A percentile compares a stretch with the other conserved stretches of the same genome.
Evolutionary conservation across 805 yeast species (phyloP).

Genomic region (Candida tibetensis): DNA sequence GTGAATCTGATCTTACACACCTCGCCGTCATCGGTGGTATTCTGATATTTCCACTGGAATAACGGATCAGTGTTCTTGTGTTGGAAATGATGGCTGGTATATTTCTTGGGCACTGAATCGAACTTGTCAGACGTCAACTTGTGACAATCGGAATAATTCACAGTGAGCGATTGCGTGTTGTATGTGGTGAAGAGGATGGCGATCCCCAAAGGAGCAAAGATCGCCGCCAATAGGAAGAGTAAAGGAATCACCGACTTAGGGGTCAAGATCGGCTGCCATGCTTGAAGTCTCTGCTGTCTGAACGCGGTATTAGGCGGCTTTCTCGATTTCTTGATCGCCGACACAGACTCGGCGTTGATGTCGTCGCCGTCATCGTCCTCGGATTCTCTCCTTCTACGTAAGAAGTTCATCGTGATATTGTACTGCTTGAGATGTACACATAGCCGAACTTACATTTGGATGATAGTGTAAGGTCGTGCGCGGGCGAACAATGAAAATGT

Average conservation of each 20-base stretch:
- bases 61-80: slow-evolving; percentile 34
- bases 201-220: slow-evolving; percentile 90
- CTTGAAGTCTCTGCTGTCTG: slow-evolving; percentile 68
- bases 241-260: slow-evolving; percentile 90
- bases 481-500: not conserved
- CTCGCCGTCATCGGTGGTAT: slow-evolving; percentile 35
- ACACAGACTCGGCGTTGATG: slow-evolving; percentile 9
- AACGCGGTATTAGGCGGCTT: slow-evolving; percentile 68
- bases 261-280: slow-evolving; percentile 85
- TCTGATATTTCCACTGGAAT: slow-evolving; percentile 63
- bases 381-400: slow-evolving; percentile 30
- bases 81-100: slow-evolving; percentile 61
- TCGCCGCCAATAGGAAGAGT: slow-evolving; percentile 65
- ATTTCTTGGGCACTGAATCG: slow-evolving; percentile 55
- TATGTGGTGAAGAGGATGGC: slow-evolving; percentile 77
- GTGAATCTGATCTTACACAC: slow-evolving; percentile 70
- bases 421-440: no score
- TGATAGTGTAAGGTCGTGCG: slow-evolving; percentile 5
- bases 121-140: slow-evolving; percentile 36
- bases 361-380: slow-evolving; percentile 21
- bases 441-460: no score
- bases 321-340: slow-evolving; percentile 31
- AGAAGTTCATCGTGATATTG: slow-evolving; percentile 31
- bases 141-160: slow-evolving; percentile 75
- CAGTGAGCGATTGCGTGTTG: slow-evolving; percentile 68